Percentiles rank a stretch among this genome's conserved stretches.
phyloP scores from a whole-genome alignment of 1,284 basidiomycete species.

The Acaromyces ingoldii region DNA sequence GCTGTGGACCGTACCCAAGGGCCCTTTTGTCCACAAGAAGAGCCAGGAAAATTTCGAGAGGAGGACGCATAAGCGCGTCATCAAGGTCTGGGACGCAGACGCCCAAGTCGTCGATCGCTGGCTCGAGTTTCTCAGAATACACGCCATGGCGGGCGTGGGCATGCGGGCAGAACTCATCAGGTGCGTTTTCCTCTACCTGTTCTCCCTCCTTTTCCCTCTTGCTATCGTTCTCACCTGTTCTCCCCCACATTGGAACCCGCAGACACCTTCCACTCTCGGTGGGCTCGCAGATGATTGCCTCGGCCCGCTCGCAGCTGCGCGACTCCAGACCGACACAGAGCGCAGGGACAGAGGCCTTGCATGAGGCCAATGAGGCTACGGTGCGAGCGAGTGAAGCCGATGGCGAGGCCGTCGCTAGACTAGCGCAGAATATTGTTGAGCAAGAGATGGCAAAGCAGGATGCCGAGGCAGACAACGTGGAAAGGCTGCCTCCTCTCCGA shows the following conservation, averaged over 20 bases:
- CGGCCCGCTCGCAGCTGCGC: conserved; percentile 1
- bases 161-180: conserved; percentile 71
- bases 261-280: conserved; percentile 1
- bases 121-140: conserved; percentile 72
- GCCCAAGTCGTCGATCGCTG: conserved; percentile 72
- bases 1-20: conserved; percentile 79
- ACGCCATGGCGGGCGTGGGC: conserved; percentile 79
- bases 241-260: no score
- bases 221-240: no score
- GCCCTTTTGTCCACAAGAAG: conserved; percentile 91
- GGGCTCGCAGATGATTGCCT: neutral
- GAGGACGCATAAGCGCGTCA: conserved; percentile 71
- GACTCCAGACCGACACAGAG: neutral
- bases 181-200: neutral
- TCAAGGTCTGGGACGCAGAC: conserved; percentile 88
- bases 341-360: no score
- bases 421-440: neutral
- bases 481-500: no score
- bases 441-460: conserved; percentile 5
- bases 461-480: no score
- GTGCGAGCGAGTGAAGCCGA: conserved; percentile 3
- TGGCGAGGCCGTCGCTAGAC: neutral
- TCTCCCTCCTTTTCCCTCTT: no score
- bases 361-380: neutral
- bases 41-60: conserved; percentile 92